These are phyloP conservation scores for Tremellales sp. DNA, from an alignment of 1,284 basidiomycete genomes.

Conservation along the genomic window DNA sequence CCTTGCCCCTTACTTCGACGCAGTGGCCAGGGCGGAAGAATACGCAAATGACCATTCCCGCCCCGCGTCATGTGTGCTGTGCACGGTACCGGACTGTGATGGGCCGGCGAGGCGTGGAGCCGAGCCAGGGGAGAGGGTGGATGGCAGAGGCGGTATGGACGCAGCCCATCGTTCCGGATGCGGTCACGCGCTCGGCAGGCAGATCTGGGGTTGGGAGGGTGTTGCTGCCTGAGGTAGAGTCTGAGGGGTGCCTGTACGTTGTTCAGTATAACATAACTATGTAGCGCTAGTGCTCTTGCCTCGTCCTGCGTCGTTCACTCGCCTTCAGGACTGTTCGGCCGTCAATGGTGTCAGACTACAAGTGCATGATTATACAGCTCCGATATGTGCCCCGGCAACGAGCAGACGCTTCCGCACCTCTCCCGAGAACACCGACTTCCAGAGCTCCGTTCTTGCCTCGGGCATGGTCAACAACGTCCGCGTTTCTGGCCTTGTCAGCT, in stretches of 20 bases:
- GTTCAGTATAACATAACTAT: background rate
- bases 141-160: slow-evolving; percentile 42
- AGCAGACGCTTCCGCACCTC: slow-evolving; percentile 30
- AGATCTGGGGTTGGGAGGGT: slow-evolving; percentile 41
- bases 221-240: background rate
- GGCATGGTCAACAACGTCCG: slow-evolving; percentile 45
- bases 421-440: slow-evolving; percentile 43
- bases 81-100: slow-evolving; percentile 46
- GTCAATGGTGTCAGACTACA: no score
- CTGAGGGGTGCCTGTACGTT: background rate
- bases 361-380: slow-evolving; percentile 30
- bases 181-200: slow-evolving; percentile 43
- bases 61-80: slow-evolving; percentile 36
- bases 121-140: slow-evolving; percentile 40
- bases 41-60: slow-evolving; percentile 26
- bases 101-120: slow-evolving; percentile 41
- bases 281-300: background rate
- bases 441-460: slow-evolving; percentile 47
- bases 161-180: slow-evolving; percentile 39
- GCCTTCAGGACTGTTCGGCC: no score
- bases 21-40: slow-evolving; percentile 32
- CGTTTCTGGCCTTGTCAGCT: slow-evolving; percentile 34
- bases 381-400: slow-evolving; percentile 31
- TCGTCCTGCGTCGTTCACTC: background rate
- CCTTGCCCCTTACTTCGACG: slow-evolving; percentile 30